These are phyloP conservation scores for Gaeumannomyces sp. DNA, from an alignment of 2,329 filamentous ascomycete genomes.

Conservation along the genomic window DNA sequence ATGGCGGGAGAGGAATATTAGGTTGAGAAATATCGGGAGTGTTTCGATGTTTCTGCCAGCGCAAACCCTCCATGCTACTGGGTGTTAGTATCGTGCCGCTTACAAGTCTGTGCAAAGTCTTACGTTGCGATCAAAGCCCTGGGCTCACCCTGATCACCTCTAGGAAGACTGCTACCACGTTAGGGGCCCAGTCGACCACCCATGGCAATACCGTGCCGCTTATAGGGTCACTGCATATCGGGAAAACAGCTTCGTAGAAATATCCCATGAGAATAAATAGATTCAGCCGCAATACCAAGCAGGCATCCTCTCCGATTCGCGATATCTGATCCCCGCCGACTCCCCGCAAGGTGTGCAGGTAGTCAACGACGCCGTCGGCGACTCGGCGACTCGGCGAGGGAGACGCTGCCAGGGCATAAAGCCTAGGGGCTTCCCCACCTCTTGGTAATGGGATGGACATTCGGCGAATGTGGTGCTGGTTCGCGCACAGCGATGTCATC, in stretches of 20 bases:
- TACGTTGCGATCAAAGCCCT: not conserved
- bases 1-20: not conserved
- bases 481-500: not conserved
- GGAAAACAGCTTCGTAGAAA: not conserved
- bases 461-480: not conserved
- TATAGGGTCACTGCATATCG: too few relatives aligned
- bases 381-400: not conserved
- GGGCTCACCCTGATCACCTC: not conserved
- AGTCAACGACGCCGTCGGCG: not conserved
- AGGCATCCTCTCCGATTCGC: not conserved
- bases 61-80: too few relatives aligned
- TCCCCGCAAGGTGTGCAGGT: not conserved
- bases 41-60: too few relatives aligned
- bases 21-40: not conserved
- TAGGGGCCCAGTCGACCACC: not conserved
- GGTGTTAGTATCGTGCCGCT: too few relatives aligned
- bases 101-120: not conserved
- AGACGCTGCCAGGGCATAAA: not conserved
- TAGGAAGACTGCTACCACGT: not conserved
- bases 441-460: not conserved
- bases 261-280: too few relatives aligned
- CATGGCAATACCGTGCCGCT: not conserved
- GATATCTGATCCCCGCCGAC: not conserved
- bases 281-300: not conserved
- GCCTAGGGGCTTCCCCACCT: not conserved